These are phyloP conservation scores for Gaultheria prostrata DNA, from an alignment of 148 eudicot genomes.

Conservation along the genomic window DNA sequence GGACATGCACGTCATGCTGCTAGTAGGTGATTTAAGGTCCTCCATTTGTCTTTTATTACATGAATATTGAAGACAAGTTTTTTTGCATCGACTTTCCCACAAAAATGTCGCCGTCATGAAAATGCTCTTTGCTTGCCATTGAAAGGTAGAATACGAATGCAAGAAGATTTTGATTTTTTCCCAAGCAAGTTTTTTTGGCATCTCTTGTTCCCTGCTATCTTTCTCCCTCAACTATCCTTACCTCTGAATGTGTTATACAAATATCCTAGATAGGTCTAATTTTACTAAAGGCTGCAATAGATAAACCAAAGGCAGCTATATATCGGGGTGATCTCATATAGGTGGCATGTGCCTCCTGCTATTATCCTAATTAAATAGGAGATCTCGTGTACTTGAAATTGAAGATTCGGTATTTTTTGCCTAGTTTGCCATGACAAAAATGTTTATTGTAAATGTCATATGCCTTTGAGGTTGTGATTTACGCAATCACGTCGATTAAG, in stretches of 20 bases:
- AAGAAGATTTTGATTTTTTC: background rate
- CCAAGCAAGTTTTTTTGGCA: background rate
- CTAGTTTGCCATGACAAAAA: background rate
- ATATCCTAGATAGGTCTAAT: too few species aligned
- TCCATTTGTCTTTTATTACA: background rate
- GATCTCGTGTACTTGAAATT: background rate
- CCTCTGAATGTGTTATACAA: too few species aligned
- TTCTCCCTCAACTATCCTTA: background rate
- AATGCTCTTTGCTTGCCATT: background rate
- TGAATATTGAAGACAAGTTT: background rate
- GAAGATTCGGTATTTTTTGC: background rate
- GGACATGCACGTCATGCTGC: constrained; percentile 79
- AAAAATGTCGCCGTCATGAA: background rate
- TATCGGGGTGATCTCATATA: background rate
- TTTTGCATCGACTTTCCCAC: background rate
- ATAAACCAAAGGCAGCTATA: background rate
- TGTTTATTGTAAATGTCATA: background rate
- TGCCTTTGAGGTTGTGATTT: background rate
- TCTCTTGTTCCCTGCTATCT: background rate
- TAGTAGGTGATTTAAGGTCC: constrained; percentile 72
- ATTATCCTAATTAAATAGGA: background rate
- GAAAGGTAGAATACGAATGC: background rate
- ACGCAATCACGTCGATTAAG: background rate
- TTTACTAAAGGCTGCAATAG: too few species aligned
- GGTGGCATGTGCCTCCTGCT: background rate